These are phyloP conservation scores for Leishmania lainsoni DNA, from an alignment of 208 protist genomes.

Conservation along the genomic window DNA sequence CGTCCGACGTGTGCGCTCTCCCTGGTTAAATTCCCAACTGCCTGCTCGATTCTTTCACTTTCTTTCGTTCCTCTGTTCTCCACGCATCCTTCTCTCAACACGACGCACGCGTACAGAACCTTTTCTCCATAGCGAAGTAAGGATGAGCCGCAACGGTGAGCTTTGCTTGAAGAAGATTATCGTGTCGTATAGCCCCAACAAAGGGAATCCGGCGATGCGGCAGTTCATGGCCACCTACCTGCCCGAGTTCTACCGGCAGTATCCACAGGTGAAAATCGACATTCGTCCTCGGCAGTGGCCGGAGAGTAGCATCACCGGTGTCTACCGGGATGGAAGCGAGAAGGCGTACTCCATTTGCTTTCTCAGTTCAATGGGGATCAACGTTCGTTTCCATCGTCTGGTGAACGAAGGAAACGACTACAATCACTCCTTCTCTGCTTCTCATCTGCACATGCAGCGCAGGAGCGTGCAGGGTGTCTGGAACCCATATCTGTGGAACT, in stretches of 20 bases:
- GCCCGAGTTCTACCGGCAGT: conserved; percentile 68
- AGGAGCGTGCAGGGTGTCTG: conserved; percentile 78
- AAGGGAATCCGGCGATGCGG: conserved; percentile 63
- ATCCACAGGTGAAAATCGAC: conserved; percentile 77
- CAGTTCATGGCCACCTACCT: conserved; percentile 83
- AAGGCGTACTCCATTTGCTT: conserved; percentile 48
- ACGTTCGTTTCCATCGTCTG: conserved; percentile 64
- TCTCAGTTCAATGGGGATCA: conserved; percentile 81
- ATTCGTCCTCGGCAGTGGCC: conserved; percentile 76
- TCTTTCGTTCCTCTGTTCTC: not conserved
- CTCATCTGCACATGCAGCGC: conserved; percentile 69
- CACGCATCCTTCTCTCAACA: not conserved
- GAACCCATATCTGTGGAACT: conserved; percentile 86
- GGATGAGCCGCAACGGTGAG: conserved; percentile 87
- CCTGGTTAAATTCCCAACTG: not conserved
- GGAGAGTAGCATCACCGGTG: conserved; percentile 76
- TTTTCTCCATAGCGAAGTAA: not conserved
- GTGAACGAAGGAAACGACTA: conserved; percentile 83
- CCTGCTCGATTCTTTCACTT: not conserved
- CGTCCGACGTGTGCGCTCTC: not conserved
- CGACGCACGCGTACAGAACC: not conserved
- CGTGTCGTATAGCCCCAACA: conserved; percentile 74
- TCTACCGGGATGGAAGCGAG: conserved; percentile 88
- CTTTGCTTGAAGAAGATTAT: conserved; percentile 84
- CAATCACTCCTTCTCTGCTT: conserved; percentile 60